Conservation (phyloP, 805 yeast species). For the Candida odintsovae region DNA sequence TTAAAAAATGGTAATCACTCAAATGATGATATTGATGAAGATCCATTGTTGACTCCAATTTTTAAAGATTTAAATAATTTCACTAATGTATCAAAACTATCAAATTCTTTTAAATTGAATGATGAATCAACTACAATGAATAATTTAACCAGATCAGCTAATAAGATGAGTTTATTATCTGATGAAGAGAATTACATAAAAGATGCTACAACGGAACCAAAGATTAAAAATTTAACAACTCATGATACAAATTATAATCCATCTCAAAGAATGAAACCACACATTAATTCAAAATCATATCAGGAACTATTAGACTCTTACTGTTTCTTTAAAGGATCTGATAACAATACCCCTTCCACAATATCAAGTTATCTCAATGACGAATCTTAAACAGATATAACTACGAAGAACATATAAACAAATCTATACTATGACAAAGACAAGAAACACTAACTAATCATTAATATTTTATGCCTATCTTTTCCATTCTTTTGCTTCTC, state of each 20-base stretch:
- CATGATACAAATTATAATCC: not conserved
- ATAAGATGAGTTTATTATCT: not conserved
- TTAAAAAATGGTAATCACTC: constrained; percentile 9
- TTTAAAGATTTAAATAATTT: constrained; percentile 8
- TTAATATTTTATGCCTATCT: too few relatives aligned
- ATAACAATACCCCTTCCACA: constrained; percentile 2
- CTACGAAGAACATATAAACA: too few relatives aligned
- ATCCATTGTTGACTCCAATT: constrained; percentile 8
- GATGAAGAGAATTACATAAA: not conserved
- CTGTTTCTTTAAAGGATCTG: constrained; percentile 45
- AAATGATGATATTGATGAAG: constrained; percentile 2
- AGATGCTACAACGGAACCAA: not conserved
- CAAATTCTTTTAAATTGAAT: not conserved
- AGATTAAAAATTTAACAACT: not conserved
- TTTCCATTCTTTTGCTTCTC: too few relatives aligned
- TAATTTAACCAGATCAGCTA: not conserved
- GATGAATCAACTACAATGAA: not conserved
- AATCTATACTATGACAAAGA: too few relatives aligned
- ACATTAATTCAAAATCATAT: constrained; percentile 46
- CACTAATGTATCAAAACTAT: not conserved
- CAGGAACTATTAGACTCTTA: constrained; percentile 52
- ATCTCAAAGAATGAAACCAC: constrained; percentile 23
- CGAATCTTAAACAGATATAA: not conserved
- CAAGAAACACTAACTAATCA: too few relatives aligned
- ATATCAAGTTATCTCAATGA: constrained; percentile 2